Conservation (phyloP, 805 yeast genomes). For the Millerago galiae region DNA sequence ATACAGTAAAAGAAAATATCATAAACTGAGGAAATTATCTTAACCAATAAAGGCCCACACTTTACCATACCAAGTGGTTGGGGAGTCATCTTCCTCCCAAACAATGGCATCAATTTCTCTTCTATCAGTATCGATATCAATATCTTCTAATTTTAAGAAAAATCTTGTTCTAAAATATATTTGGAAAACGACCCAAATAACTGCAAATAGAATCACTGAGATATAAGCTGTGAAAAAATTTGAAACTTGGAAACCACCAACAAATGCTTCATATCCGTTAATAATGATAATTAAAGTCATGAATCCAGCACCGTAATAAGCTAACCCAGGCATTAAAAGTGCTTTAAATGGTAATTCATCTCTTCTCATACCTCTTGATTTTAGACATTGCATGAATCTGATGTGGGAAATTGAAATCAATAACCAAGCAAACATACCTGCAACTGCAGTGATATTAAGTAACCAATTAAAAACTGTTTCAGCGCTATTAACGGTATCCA, state of each 20-base stretch:
- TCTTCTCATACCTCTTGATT: slow-evolving; percentile 56
- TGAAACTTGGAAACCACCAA: slow-evolving; percentile 41
- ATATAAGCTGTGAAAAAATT: slow-evolving; percentile 66
- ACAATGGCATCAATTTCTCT: slow-evolving; percentile 53
- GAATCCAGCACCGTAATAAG: slow-evolving; percentile 54
- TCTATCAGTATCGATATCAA: slow-evolving; percentile 66
- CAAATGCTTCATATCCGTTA: slow-evolving; percentile 69
- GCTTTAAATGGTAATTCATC: slow-evolving; percentile 73
- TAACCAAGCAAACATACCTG: slow-evolving; percentile 71
- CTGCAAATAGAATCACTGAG: slow-evolving; percentile 55
- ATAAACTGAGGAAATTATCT: neutral
- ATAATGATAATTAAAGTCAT: slow-evolving; percentile 53
- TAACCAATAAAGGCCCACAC: slow-evolving; percentile 32
- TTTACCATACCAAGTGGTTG: slow-evolving; percentile 47
- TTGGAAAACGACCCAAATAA: slow-evolving; percentile 50
- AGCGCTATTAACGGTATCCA: slow-evolving; percentile 45
- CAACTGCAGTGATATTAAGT: slow-evolving; percentile 67
- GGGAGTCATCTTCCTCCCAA: slow-evolving; percentile 47
- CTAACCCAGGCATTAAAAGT: slow-evolving; percentile 56
- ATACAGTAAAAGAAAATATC: neutral
- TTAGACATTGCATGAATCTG: slow-evolving; percentile 62
- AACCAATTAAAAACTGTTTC: slow-evolving; percentile 63
- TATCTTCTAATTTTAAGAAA: slow-evolving; percentile 44
- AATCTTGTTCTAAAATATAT: slow-evolving; percentile 41
- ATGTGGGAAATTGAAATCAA: slow-evolving; percentile 59